Percentiles rank a stretch among this genome's conserved stretches.
These are phyloP conservation scores for Fallopia convolvulus DNA, from an alignment of 148 eudicot genomes.

Conservation along the genomic window DNA sequence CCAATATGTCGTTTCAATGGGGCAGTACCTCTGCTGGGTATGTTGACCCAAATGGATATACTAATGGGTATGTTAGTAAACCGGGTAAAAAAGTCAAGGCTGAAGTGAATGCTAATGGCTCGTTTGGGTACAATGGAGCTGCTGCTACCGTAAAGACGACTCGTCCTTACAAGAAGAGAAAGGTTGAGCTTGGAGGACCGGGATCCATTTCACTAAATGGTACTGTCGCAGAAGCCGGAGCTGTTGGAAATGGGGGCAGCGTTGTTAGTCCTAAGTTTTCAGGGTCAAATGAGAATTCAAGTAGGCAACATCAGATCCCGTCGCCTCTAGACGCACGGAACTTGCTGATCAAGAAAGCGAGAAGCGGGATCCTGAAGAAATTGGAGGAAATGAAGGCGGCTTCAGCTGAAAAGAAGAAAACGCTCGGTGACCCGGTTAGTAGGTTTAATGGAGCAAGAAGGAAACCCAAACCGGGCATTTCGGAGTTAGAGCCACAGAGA, in stretches of 20 bases:
- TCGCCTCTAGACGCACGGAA: slow-evolving; percentile 60
- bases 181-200: slow-evolving; percentile 36
- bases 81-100: slow-evolving; percentile 29
- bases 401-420: slow-evolving; percentile 17
- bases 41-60: slow-evolving; percentile 40
- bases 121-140: slow-evolving; percentile 29
- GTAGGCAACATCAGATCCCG: slow-evolving; percentile 26
- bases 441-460: slow-evolving; percentile 28
- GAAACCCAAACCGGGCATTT: slow-evolving; percentile 17
- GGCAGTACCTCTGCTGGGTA: slow-evolving; percentile 46
- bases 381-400: slow-evolving; percentile 49
- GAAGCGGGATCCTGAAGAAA: slow-evolving; percentile 46
- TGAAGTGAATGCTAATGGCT: slow-evolving; percentile 28
- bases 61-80: slow-evolving; percentile 34
- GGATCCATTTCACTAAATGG: slow-evolving; percentile 18
- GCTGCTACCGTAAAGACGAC: slow-evolving; percentile 33
- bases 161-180: slow-evolving; percentile 71
- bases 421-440: slow-evolving; percentile 17
- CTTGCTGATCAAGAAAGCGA: slow-evolving; percentile 68
- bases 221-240: slow-evolving; percentile 31
- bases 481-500: slow-evolving; percentile 39
- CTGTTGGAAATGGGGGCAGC: slow-evolving; percentile 32
- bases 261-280: slow-evolving; percentile 25
- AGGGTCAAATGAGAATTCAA: slow-evolving; percentile 2
- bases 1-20: slow-evolving; percentile 79